A percentile compares a stretch with the other conserved stretches of the same genome.
Evolutionary conservation across 768 basidiomycete species (phyloP).

Genomic region (Suillus ampliporus): DNA sequence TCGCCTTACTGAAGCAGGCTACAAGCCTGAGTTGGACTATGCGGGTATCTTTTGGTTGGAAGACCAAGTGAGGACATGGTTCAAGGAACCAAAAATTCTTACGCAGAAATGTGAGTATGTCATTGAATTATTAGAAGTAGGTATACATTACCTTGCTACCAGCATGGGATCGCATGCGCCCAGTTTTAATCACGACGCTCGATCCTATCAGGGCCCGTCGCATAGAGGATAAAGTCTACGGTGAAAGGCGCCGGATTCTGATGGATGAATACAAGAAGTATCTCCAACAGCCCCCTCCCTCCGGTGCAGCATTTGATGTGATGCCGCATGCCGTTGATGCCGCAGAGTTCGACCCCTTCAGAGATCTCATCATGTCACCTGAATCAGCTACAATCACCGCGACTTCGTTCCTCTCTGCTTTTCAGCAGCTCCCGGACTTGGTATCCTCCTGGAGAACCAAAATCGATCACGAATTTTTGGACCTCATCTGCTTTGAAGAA

Average conservation of each 20-base stretch:
- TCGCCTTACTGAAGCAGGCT: constrained; percentile 3
- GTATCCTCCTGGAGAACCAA: constrained; percentile 9
- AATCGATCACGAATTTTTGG: constrained; percentile 5
- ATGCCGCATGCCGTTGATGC: constrained; percentile 7
- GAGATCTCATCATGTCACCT: constrained; percentile 4
- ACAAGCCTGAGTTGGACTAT: constrained; percentile 7
- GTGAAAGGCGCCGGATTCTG: constrained; percentile 1
- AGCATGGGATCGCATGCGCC: constrained; percentile 8
- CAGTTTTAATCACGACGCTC: not conserved
- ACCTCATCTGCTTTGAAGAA: not conserved
- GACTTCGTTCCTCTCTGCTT: constrained; percentile 9
- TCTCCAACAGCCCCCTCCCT: not conserved
- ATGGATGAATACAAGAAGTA: constrained; percentile 3
- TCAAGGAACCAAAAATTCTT: not conserved
- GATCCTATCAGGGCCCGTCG: not conserved
- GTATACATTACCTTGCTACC: not conserved
- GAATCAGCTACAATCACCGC: not conserved
- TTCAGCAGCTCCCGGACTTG: constrained; percentile 6
- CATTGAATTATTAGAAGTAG: not conserved
- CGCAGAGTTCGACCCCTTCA: constrained; percentile 8
- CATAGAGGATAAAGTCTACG: constrained; percentile 1
- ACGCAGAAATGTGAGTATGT: not conserved
- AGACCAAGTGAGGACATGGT: not conserved
- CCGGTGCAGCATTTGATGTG: constrained; percentile 2
- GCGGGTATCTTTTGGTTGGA: not conserved